These are phyloP conservation scores for Blepharisma undulans DNA, from an alignment of 169 alveolate species.

Conservation along the genomic window DNA sequence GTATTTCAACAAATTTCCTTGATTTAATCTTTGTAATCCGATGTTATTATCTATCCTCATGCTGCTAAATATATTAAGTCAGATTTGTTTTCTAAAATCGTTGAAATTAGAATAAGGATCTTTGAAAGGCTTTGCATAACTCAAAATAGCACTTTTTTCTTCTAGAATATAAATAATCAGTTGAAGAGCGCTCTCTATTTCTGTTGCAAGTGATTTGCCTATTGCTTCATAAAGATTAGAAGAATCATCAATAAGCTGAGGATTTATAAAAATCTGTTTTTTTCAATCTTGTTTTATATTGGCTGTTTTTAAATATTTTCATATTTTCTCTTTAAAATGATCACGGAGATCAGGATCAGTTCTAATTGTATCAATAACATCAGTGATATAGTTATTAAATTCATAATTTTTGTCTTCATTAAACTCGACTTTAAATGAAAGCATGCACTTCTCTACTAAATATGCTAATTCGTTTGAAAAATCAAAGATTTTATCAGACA, in stretches of 20 bases:
- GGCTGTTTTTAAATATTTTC: neutral
- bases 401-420: neutral
- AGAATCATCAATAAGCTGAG: neutral
- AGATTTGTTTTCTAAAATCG: neutral
- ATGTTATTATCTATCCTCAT: neutral
- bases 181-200: neutral
- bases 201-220: neutral
- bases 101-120: neutral
- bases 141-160: neutral
- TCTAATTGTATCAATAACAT: neutral
- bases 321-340: neutral
- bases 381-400: neutral
- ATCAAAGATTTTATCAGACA: neutral
- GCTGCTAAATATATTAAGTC: neutral
- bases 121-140: neutral
- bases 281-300: neutral
- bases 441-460: neutral
- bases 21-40: neutral
- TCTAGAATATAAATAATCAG: neutral
- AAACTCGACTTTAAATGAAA: neutral
- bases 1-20: neutral
- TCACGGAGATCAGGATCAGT: neutral
- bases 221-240: neutral
- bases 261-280: neutral
- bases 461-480: neutral